Conservation (phyloP, 352 stramenopile genomes). For the Pythium oligandrum region DNA sequence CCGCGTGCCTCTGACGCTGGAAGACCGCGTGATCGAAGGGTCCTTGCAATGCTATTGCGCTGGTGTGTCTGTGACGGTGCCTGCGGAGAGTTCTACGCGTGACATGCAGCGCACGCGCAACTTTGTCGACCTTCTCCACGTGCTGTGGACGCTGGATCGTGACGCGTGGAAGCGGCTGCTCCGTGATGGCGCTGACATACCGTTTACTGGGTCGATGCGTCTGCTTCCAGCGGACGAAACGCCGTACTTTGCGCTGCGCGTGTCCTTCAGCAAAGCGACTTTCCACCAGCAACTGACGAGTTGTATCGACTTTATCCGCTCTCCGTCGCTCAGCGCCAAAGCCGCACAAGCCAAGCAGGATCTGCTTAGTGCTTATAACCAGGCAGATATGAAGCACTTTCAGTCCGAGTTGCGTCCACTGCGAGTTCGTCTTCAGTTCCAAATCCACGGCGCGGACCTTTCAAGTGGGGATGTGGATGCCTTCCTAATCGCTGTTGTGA, state of each 20-base stretch:
- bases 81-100: conserved; percentile 3
- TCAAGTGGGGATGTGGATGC: too few species aligned
- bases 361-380: too few species aligned
- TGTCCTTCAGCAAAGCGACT: too few species aligned
- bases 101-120: conserved; percentile 3
- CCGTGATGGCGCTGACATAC: background rate
- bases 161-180: conserved; percentile 4
- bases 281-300: too few species aligned
- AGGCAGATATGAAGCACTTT: too few species aligned
- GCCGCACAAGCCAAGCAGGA: too few species aligned
- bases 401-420: too few species aligned
- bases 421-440: too few species aligned
- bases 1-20: background rate
- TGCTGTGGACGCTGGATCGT: conserved; percentile 9
- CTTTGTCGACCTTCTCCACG: conserved; percentile 10
- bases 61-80: conserved; percentile 7
- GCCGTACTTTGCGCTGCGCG: conserved; percentile 1
- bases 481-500: too few species aligned
- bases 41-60: conserved; percentile 7
- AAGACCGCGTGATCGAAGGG: conserved; percentile 3
- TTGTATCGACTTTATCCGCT: too few species aligned
- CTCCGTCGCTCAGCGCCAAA: too few species aligned
- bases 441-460: too few species aligned
- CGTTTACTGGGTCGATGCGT: conserved; percentile 1
- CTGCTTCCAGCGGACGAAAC: background rate